Conservation (phyloP, 2,329 filamentous ascomycete species). For the Ophiostoma fasciatum region DNA sequence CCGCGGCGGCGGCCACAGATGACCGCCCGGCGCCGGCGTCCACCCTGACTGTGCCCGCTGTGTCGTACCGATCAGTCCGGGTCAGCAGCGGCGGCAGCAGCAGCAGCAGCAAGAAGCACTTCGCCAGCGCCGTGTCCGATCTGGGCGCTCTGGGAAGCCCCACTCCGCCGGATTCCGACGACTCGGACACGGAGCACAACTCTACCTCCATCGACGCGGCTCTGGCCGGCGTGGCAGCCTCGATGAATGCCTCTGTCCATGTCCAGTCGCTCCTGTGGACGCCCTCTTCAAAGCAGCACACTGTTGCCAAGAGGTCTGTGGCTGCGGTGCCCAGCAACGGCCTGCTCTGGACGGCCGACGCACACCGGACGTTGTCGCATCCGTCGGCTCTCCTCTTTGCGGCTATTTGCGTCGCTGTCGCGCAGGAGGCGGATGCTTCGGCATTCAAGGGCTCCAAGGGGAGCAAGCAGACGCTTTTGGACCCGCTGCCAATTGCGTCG, state of each 20-base stretch:
- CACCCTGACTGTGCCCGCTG: too few relatives aligned
- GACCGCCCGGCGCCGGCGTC: too few relatives aligned
- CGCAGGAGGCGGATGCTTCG: background rate
- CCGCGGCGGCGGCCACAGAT: too few relatives aligned
- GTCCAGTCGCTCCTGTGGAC: slow-evolving; percentile 1
- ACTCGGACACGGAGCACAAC: slow-evolving; percentile 24
- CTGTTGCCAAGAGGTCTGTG: slow-evolving; percentile 3
- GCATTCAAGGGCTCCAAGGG: background rate
- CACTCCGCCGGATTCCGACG: slow-evolving; percentile 38
- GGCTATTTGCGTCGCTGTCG: background rate
- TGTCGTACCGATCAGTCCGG: too few relatives aligned
- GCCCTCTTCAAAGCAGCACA: background rate
- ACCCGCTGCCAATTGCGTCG: slow-evolving; percentile 5
- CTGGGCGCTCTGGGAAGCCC: slow-evolving; percentile 34
- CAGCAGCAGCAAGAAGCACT: background rate
- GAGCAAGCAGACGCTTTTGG: background rate
- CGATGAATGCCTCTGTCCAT: background rate
- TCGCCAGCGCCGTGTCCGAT: slow-evolving; percentile 17
- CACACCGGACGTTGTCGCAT: slow-evolving; percentile 17
- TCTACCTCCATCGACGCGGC: slow-evolving; percentile 4
- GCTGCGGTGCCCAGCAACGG: slow-evolving; percentile 15
- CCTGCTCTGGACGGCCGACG: slow-evolving; percentile 16
- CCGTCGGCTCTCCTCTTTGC: slow-evolving; percentile 6
- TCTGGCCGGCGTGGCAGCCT: background rate
- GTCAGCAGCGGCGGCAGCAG: too few relatives aligned